Evolutionary conservation across 2,329 filamentous ascomycete genomes (phyloP).

Genomic region (Aspergillus fijiensis): DNA sequence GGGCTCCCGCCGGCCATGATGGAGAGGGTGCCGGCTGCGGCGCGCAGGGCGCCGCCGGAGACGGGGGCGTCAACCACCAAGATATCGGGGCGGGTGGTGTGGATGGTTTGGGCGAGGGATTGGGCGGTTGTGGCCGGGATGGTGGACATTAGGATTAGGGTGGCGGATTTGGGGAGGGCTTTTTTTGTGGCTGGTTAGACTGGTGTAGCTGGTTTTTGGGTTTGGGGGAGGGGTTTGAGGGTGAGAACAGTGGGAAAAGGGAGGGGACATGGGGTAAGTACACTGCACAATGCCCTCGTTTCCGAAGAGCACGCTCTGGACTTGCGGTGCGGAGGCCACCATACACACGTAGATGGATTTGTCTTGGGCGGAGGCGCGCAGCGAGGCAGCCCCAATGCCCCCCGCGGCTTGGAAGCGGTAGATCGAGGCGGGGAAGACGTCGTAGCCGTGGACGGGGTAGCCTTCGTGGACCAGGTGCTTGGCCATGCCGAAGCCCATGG

Average conservation of each 20-base stretch:
- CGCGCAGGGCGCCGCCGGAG: slow-evolving; percentile 67
- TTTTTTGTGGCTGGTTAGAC: neutral
- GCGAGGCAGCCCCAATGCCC: slow-evolving; percentile 59
- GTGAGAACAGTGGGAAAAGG: neutral
- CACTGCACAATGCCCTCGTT: slow-evolving; percentile 49
- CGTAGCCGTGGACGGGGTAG: slow-evolving; percentile 68
- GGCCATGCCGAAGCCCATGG: slow-evolving; percentile 82
- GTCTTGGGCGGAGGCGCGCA: slow-evolving; percentile 60
- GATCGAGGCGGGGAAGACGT: slow-evolving; percentile 67
- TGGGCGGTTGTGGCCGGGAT: slow-evolving; percentile 67
- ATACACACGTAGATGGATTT: slow-evolving; percentile 68
- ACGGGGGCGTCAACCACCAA: slow-evolving; percentile 70
- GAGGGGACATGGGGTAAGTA: neutral
- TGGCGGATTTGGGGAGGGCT: slow-evolving; percentile 55
- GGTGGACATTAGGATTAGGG: slow-evolving; percentile 68
- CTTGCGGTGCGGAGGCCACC: slow-evolving; percentile 72
- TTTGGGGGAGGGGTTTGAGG: too few relatives aligned
- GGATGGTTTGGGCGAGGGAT: slow-evolving; percentile 58
- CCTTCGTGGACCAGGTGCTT: slow-evolving; percentile 68
- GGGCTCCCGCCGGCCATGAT: slow-evolving; percentile 69
- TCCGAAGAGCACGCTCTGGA: slow-evolving; percentile 64
- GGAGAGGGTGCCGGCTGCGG: slow-evolving; percentile 69
- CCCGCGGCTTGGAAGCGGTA: slow-evolving; percentile 64
- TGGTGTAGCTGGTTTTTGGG: neutral
- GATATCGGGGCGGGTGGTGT: slow-evolving; percentile 60